Conservation (phyloP, 192 early-diverging fungal species). For the Coemansia sp. region DNA sequence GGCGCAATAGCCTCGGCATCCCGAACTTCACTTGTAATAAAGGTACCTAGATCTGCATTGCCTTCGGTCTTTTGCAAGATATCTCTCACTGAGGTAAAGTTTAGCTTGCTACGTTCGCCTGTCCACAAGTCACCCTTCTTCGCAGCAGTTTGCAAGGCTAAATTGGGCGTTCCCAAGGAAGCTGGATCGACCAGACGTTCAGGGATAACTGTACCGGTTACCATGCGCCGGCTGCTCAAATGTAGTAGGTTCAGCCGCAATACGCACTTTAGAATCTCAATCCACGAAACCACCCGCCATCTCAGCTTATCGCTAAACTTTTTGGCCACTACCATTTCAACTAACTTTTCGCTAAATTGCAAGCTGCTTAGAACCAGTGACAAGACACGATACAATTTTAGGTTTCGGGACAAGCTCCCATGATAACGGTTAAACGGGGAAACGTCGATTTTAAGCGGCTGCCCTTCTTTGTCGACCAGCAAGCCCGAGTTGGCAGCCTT, state of each 20-base stretch:
- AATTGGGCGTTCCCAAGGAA: constrained; percentile 17
- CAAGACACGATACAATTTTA: constrained; percentile 54
- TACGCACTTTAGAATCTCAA: constrained; percentile 69
- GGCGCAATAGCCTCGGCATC: constrained; percentile 64
- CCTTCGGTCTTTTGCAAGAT: constrained; percentile 43
- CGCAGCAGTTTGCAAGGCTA: not conserved
- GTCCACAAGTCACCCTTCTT: constrained; percentile 37
- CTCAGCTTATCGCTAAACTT: constrained; percentile 59
- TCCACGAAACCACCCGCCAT: constrained; percentile 60
- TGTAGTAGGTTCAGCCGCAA: constrained; percentile 31
- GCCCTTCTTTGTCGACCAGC: constrained; percentile 32
- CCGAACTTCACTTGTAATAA: constrained; percentile 27
- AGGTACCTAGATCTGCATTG: constrained; percentile 25
- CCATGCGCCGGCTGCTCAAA: constrained; percentile 41
- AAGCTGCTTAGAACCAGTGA: constrained; percentile 66
- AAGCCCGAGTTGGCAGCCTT: constrained; percentile 39
- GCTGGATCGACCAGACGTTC: constrained; percentile 53
- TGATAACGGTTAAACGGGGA: constrained; percentile 74
- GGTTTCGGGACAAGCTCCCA: constrained; percentile 54
- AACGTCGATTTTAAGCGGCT: constrained; percentile 16
- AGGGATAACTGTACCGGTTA: constrained; percentile 35
- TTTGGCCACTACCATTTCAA: constrained; percentile 76
- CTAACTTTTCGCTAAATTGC: constrained; percentile 68
- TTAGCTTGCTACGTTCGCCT: constrained; percentile 54
- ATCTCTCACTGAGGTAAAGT: constrained; percentile 44